Base-by-base conservation (phyloP, 1,284 basidiomycete genomes). In the Irpex sp. region DNA sequence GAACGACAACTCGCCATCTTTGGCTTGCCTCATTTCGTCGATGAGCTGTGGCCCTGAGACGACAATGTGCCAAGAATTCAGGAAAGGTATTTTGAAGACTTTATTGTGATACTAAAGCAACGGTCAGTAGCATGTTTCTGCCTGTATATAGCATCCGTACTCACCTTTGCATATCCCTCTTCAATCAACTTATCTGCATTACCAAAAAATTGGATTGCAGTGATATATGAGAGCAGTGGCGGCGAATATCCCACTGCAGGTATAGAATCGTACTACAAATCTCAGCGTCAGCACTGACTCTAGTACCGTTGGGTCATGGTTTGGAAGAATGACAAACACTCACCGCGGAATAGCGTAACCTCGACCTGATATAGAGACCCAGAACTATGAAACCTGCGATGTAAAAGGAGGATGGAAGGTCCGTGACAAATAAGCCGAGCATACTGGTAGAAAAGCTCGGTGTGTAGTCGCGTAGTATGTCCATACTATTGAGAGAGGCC, bases 21-120 rank as follows among this genome's bases (percentile, higher is more conserved):
- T 76, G 0, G 81, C 79, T 49, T 74, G 79, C 7, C 79, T 78
- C 6, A 85, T 70, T 60, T 85, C 84, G 2, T 84, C 81, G 2
- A 82, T 76, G 68, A 82, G 76, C 60, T 80, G 66, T 1, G 76
- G 73, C 3, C 77, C 79, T 18, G 76, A 78, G 24, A 83, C 76
- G 5, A 85, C 71, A 38, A 84, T 73, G 2, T 77, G 67, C 83
- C 81, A 85, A 2, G 73, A 69, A 56, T 75, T 75, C 2, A 80
- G 69, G n/a, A 76, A 67, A 0, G 82, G 75, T 6, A 84, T 71
- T 70, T 82, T 82, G 78, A 83, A 85, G 3, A 74, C 74, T 9
- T 73, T 65, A 24, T 74, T 75, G 65, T 74, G 72, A 72, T 78
- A 73, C 77, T 78, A 54, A 7, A 38, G 32, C 7, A 9, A 38